phyloP scores from a whole-genome alignment of 805 yeast species.

The Cyberlindnera suaveolens region DNA sequence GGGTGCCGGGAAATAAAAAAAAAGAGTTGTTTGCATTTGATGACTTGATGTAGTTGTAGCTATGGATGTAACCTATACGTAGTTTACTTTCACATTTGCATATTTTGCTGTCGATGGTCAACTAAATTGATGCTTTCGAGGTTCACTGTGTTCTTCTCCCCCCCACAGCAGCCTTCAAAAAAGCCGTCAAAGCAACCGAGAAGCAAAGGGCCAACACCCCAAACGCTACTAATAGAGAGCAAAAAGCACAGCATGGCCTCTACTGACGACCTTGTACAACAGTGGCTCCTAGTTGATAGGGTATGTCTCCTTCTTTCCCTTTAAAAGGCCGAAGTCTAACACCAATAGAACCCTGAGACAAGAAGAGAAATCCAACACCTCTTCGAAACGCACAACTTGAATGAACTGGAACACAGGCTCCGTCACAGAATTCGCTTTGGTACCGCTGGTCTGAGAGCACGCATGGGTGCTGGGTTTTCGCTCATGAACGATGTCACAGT shows the following conservation, averaged over 20 bases:
- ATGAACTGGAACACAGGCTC: conserved; percentile 46
- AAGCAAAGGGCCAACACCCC: too few species aligned
- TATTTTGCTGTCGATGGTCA: too few species aligned
- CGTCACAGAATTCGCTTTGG: conserved; percentile 72
- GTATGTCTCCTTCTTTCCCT: conserved; percentile 2
- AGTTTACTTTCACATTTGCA: too few species aligned
- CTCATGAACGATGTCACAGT: conserved; percentile 88
- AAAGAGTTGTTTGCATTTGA: conserved; percentile 9
- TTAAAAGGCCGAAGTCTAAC: not conserved
- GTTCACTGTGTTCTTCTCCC: too few species aligned
- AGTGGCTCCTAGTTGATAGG: conserved; percentile 11
- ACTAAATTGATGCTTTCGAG: too few species aligned
- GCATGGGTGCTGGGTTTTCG: conserved; percentile 86
- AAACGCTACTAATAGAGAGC: too few species aligned
- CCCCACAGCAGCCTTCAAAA: too few species aligned
- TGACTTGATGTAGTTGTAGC: conserved; percentile 9
- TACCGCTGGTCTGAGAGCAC: conserved; percentile 85
- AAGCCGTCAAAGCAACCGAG: too few species aligned
- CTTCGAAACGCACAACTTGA: conserved; percentile 30
- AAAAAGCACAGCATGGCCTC: conserved; percentile 5
- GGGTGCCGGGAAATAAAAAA: conserved; percentile 36
- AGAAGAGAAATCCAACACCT: conserved; percentile 48
- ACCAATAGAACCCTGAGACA: conserved; percentile 34
- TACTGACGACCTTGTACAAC: conserved; percentile 5
- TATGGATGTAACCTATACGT: not conserved